Conservation (phyloP, 371 early-diverging fungal genomes). For the Rhizopus sp. region DNA sequence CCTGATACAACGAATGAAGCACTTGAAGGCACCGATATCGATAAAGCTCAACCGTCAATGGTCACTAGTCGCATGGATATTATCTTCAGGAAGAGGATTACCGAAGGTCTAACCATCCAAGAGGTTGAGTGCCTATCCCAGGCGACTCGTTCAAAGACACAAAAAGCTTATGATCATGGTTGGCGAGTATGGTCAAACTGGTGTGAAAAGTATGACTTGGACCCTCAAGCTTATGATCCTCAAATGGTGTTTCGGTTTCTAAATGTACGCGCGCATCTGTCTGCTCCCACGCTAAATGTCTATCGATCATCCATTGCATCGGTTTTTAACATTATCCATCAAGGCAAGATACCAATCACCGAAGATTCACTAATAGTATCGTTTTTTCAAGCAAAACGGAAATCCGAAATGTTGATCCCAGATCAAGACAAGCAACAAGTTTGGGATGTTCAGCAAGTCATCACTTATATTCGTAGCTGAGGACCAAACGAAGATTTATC, state of each 20-base stretch:
- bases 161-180: conserved; percentile 6
- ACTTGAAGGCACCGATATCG: background rate
- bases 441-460: background rate
- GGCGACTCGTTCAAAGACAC: background rate
- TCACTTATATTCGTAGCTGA: background rate
- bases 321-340: background rate
- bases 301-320: conserved; percentile 4
- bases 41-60: background rate
- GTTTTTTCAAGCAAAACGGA: conserved; percentile 2
- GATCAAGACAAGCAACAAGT: background rate
- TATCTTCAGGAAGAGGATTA: background rate
- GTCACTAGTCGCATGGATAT: conserved; percentile 1
- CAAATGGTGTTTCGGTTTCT: background rate
- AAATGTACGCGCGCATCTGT: background rate
- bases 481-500: background rate
- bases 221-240: background rate
- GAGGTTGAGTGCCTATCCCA: background rate
- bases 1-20: background rate
- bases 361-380: background rate
- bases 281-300: background rate
- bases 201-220: background rate
- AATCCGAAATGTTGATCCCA: background rate
- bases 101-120: background rate
- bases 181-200: conserved; percentile 9
- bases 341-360: background rate